These are phyloP conservation scores for Closterium sp. DNA, from an alignment of 139 green algal species.

Conservation along the genomic window DNA sequence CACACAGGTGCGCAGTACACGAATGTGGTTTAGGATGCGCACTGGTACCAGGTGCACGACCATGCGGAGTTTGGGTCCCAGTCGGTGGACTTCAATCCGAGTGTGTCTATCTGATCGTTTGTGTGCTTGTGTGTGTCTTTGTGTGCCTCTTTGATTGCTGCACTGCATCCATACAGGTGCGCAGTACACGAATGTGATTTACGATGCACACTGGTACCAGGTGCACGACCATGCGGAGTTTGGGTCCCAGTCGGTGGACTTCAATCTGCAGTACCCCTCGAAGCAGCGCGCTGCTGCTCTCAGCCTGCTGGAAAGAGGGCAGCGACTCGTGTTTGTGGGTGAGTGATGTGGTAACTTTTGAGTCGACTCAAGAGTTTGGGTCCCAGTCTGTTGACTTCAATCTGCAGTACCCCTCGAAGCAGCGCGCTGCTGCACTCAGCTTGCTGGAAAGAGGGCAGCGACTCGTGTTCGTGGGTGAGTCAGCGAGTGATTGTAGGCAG, in stretches of 20 bases:
- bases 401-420: conserved; percentile 11
- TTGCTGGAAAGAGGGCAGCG: conserved; percentile 15
- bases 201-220: conserved; percentile 37
- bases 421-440: background rate
- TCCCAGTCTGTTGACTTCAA: conserved; percentile 29
- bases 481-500: no score
- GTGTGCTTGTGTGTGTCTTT: background rate
- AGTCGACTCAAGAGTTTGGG: no score
- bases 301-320: conserved; percentile 4
- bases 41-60: conserved; percentile 41
- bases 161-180: background rate
- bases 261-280: conserved; percentile 24
- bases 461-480: conserved; percentile 11
- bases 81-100: conserved; percentile 19
- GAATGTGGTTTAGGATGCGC: conserved; percentile 30
- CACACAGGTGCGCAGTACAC: conserved; percentile 18
- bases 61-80: conserved; percentile 14
- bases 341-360: no score
- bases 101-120: background rate
- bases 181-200: conserved; percentile 37
- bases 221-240: conserved; percentile 25
- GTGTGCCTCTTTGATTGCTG: background rate
- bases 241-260: conserved; percentile 15
- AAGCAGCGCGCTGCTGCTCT: background rate
- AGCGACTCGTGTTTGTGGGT: conserved; percentile 33